Evolutionary conservation across 768 basidiomycete species (phyloP), one percentile per base, ranked within the genome.

Genomic region (Polyporus arcularius): DNA sequence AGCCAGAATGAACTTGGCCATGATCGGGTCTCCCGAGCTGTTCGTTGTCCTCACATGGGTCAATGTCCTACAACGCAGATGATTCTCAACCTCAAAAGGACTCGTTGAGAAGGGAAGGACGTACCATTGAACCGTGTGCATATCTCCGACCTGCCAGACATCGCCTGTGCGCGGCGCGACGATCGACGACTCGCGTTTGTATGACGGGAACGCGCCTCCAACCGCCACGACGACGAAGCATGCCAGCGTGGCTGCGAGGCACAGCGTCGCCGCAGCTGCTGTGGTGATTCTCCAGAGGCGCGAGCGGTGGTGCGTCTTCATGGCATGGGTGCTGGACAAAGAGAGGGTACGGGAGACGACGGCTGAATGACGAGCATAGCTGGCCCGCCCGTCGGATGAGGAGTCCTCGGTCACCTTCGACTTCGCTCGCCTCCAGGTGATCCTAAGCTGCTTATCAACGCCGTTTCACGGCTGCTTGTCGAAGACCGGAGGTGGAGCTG

Each of bases 91-190:
- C 16, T 31, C 26, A 15, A 32, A 47, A 48, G 32, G 5, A 8
- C 32, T 31, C 15, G 5, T 26, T 30, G 26, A 26, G n/a, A 26
- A 15, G 18, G 7, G 2, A 8, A 4, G 9, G 30, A 54, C 57
- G 55, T 30, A 59, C 57, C 62, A 63, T 21, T 63, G 57, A 21
- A 59, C 62, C 14, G 57, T 63, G 40, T 56, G 62, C 42, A 59
- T 11, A 53, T 59, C 62, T 11, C 62, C 62, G n/a, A 59, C 57
- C 16, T 59, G 53, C 62, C 62, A 63, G 9, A 56, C 55, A 12
- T 63, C 62, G 5, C 57, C 62, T 43, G 55, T 50, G n/a, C 50
- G 55, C 26, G 62, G 62, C 11, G 43, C 50, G 39, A 63, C 49
- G 38, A 63, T 47, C 1, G 45, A 47, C 3, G 57, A 41, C 14